Conservation (phyloP, 2,329 filamentous ascomycete genomes). For the Apiospora phragmitis region DNA sequence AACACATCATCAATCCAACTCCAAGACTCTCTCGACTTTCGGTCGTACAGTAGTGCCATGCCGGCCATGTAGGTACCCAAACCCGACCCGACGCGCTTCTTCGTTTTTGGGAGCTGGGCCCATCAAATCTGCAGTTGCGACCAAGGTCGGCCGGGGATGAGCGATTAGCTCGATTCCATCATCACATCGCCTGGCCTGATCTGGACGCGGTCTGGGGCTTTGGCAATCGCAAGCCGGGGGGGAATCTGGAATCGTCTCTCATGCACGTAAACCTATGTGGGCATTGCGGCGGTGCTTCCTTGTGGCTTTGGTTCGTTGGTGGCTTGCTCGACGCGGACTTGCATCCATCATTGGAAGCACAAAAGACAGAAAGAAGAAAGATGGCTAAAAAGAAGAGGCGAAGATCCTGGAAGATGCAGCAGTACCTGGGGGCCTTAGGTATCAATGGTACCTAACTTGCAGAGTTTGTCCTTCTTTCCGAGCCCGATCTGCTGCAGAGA, state of each 20-base stretch:
- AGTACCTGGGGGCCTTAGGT: neutral
- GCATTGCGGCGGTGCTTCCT: neutral
- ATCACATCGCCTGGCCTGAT: neutral
- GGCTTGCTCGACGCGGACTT: neutral
- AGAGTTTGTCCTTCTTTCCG: neutral
- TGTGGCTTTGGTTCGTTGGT: neutral
- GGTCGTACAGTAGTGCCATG: neutral
- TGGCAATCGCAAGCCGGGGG: neutral
- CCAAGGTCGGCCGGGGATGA: neutral
- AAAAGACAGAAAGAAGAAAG: neutral
- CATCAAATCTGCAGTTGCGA: slow-evolving; percentile 2
- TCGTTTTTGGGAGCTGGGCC: neutral
- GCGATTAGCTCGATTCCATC: neutral
- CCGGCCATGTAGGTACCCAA: slow-evolving; percentile 2
- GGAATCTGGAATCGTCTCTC: neutral
- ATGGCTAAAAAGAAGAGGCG: neutral
- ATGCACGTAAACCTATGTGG: neutral
- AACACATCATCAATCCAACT: slow-evolving; percentile 5
- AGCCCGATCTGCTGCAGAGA: neutral
- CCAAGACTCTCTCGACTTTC: neutral
- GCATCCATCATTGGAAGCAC: neutral
- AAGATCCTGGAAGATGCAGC: neutral
- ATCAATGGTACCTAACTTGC: neutral
- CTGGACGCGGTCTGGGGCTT: slow-evolving; percentile 1
- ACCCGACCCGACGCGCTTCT: slow-evolving; percentile 5